Base-by-base conservation (phyloP, 306 rosid genomes). In the Carpinus fangiana region DNA sequence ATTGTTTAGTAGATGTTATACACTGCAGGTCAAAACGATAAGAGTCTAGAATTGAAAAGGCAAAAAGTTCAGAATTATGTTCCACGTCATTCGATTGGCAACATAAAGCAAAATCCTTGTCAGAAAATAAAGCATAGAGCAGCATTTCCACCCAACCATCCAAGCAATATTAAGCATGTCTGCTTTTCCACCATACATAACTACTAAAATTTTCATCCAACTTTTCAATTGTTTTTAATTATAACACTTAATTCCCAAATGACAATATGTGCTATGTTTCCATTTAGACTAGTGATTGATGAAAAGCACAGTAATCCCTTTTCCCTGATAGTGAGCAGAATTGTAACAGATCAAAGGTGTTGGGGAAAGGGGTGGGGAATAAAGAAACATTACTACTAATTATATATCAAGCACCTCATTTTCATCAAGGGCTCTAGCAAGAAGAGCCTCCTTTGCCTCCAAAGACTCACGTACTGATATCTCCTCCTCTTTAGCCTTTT, bases 391-490 rank as follows among this genome's bases (percentile, higher is more conserved):
- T 14, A 72, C 4, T 34, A 66, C 31, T 18, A 13, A 46, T 59
- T 75, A 67, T 72, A 48, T 76, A 55, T 72, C 73, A 69, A n/a
- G 3, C 86, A 96, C 99, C 98, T 96, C 97, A 86, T 81, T 93
- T 85, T 96, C 99, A 77, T 89, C 98, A 53, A 90, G 84, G 61
- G 96, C 97, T 72, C 99, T 89, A 7, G 84, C 84, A 85, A 96
- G 94, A 83, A 96, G 96, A 85, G 96, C 99, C 72, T 93, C 96
- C 89, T 93, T 96, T n/a, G 98, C 97, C 82, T 93, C 98, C 75
- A 96, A 69, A 79, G 98, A 90, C 73, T 96, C 94, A 74, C 73
- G 87, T 73, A 86, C 79, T 28, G 96, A 90, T 76, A 85, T 70
- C 67, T 83, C 96, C 75, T 90, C 98, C 86, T 89, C 97, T 87